Evolutionary conservation across 768 basidiomycete genomes (phyloP).

Genomic region (Leccinum pellstonianum): DNA sequence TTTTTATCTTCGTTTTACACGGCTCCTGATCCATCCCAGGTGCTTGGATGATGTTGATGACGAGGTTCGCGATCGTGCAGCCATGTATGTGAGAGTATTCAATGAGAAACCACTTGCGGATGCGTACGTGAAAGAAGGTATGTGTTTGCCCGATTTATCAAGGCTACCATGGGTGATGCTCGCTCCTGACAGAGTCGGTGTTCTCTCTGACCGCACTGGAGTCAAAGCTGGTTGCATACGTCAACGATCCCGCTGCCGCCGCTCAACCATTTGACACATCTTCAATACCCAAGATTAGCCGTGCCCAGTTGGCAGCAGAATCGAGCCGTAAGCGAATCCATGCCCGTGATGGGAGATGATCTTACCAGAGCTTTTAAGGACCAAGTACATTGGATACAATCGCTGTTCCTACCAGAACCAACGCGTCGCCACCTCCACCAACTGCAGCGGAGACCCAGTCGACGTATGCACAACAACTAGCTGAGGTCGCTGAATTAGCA

Average conservation of each 20-base stretch:
- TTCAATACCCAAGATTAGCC: slow-evolving; percentile 90
- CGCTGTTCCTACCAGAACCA: slow-evolving; percentile 61
- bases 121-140: slow-evolving; percentile 91
- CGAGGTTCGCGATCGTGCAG: slow-evolving; percentile 96
- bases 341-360: slow-evolving; percentile 8
- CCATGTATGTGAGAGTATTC: slow-evolving; percentile 87
- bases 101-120: slow-evolving; percentile 78
- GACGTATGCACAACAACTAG: slow-evolving; percentile 80
- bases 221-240: slow-evolving; percentile 88
- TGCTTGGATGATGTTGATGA: slow-evolving; percentile 99
- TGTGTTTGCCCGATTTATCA: slow-evolving; percentile 14
- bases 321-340: slow-evolving; percentile 62
- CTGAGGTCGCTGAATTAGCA: slow-evolving; percentile 82
- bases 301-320: slow-evolving; percentile 87
- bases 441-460: slow-evolving; percentile 87
- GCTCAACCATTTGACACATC: slow-evolving; percentile 80
- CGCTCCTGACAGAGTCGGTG: slow-evolving; percentile 70
- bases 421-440: slow-evolving; percentile 67
- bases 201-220: slow-evolving; percentile 91
- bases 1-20: background rate
- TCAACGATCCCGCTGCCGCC: slow-evolving; percentile 75
- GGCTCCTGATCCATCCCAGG: slow-evolving; percentile 38
- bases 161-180: background rate
- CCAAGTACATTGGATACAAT: slow-evolving; percentile 88
- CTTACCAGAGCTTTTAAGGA: slow-evolving; percentile 42